Evolutionary conservation across 169 alveolate genomes (phyloP), one percentile per base, ranked within the genome.

Genomic region (Babesia bovis): DNA sequence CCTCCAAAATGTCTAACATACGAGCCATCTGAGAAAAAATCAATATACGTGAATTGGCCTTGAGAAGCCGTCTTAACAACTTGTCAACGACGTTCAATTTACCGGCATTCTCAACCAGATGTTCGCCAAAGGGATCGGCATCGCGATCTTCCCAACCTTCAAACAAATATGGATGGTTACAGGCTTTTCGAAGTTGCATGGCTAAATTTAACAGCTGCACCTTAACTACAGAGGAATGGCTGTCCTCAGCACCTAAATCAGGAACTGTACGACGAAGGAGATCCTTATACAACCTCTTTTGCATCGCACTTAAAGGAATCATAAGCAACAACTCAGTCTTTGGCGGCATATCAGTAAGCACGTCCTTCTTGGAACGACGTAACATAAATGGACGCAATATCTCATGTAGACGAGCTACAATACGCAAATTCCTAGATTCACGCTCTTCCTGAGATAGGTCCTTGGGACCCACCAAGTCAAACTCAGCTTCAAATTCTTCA

Each of bases 111-210:
- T 82, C 91, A 4, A 95, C 90, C n/a, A 96, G 76, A 72, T 95
- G 97, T 81, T 96, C 97, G 17, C 96, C 98, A 32, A 90, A 88
- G 7, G 95, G 94, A 65, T 88, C 93, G 28, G 56, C 93, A 6
- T 83, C 72, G 32, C 92, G 91, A 36, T 94, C 96, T 81, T 95
- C 99, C 30, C 92, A 86, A 4, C 96, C 97, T 59, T 94, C 96
- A 68, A 81, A 94, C 35, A 96, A 92, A 77, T 95, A 98, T 5
- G 99, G 99, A 83, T 95, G 99, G 75, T 97, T 97, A 81, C 99
- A 97, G 17, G 97, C 98, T 88, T 97, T 97, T 74, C 99, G 93
- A 53, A 97, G 95, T 84, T 97, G 98, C 98, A 97, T 97, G 25
- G 97, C 97, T 67, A 96, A 89, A 82, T 97, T 97, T 94, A 96